Evolutionary conservation across 352 stramenopile species (phyloP).

Genomic region (Pythium apleroticum): DNA sequence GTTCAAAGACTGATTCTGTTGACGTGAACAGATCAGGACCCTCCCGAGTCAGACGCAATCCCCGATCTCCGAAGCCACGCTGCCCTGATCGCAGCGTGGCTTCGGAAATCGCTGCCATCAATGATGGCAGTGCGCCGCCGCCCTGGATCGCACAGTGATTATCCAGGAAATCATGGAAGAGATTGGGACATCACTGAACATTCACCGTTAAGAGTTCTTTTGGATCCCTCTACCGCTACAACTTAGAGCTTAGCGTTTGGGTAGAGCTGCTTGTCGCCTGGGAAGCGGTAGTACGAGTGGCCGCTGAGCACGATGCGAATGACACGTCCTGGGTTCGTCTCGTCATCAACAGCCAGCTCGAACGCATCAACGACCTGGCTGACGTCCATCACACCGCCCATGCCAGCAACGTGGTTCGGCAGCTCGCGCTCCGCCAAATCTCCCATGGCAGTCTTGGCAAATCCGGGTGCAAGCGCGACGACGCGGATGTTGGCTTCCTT

Average conservation of each 20-base stretch:
- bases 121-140: no score
- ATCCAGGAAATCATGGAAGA: no score
- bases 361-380: constrained; percentile 54
- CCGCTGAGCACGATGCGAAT: constrained; percentile 44
- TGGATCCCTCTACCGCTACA: no score
- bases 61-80: no score
- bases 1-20: constrained; percentile 1
- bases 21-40: constrained; percentile 13
- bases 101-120: no score
- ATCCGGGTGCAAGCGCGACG: constrained; percentile 68
- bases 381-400: constrained; percentile 27
- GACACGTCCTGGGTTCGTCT: constrained; percentile 52
- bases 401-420: constrained; percentile 31
- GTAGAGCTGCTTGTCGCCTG: constrained; percentile 62
- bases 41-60: no score
- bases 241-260: constrained; percentile 47
- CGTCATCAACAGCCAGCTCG: constrained; percentile 38
- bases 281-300: constrained; percentile 49
- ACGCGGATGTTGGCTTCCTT: constrained; percentile 69
- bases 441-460: constrained; percentile 71
- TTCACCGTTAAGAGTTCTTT: no score
- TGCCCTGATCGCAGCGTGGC: no score
- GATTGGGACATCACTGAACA: no score
- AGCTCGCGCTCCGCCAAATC: constrained; percentile 37
- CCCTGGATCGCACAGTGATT: no score